These are phyloP conservation scores for Colletotrichum kahawae DNA, from an alignment of 2,329 filamentous ascomycete species.

Conservation along the genomic window DNA sequence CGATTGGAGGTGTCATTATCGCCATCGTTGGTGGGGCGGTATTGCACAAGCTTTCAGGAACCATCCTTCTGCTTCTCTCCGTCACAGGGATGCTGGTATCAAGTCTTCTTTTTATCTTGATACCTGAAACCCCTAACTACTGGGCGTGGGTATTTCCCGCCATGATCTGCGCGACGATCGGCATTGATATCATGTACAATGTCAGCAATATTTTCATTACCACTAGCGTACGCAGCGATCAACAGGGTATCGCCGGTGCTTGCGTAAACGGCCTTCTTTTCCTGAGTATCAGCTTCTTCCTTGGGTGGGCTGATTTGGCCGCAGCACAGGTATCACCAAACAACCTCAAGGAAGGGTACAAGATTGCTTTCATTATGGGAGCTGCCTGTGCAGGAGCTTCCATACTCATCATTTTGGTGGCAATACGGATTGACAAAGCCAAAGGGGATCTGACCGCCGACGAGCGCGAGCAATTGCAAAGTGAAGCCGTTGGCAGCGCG, in stretches of 20 bases:
- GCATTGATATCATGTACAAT: constrained; percentile 77
- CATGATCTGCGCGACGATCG: constrained; percentile 72
- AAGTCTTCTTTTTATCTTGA: neutral
- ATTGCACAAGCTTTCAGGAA: constrained; percentile 28
- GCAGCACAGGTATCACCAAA: constrained; percentile 47
- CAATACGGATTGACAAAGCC: constrained; percentile 35
- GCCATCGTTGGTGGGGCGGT: constrained; percentile 20
- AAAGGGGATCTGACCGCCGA: neutral
- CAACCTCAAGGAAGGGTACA: constrained; percentile 58
- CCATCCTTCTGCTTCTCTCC: neutral
- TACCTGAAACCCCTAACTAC: constrained; percentile 57
- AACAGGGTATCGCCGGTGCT: constrained; percentile 74
- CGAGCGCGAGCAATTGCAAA: neutral
- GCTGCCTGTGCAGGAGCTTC: constrained; percentile 58
- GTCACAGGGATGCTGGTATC: neutral
- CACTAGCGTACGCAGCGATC: constrained; percentile 66
- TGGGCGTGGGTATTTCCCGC: constrained; percentile 77
- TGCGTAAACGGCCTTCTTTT: constrained; percentile 74
- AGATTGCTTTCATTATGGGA: constrained; percentile 70
- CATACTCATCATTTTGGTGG: constrained; percentile 57
- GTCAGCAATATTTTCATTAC: constrained; percentile 80
- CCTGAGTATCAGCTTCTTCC: constrained; percentile 72
- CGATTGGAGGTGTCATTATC: constrained; percentile 44
- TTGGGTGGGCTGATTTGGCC: constrained; percentile 72
- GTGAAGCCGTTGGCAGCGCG: neutral